Conservation (phyloP, 1,284 basidiomycete species). For the Mycosarcoma mackinlayi region DNA sequence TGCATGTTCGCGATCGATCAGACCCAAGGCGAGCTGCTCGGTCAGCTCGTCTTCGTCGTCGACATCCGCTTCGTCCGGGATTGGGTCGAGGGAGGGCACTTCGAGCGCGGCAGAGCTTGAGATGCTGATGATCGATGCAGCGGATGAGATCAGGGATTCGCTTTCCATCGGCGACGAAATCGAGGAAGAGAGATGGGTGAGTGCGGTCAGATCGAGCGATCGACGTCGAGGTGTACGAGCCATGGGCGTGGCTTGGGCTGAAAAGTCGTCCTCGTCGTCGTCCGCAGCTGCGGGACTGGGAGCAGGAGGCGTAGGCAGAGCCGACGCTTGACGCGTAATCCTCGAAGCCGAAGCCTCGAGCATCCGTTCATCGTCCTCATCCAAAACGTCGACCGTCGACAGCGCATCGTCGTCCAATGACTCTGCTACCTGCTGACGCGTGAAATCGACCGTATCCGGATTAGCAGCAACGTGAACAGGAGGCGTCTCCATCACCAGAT, state of each 20-base stretch:
- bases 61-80: conserved; percentile 42
- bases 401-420: conserved; percentile 35
- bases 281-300: conserved; percentile 11
- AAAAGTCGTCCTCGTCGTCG: conserved; percentile 26
- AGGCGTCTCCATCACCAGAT: conserved; percentile 45
- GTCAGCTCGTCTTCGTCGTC: conserved; percentile 43
- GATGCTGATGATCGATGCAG: conserved; percentile 21
- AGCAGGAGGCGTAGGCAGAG: neutral
- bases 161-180: neutral
- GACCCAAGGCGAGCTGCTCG: conserved; percentile 46
- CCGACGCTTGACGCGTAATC: conserved; percentile 6
- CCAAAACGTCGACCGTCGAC: conserved; percentile 36
- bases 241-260: conserved; percentile 44
- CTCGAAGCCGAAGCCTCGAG: conserved; percentile 33
- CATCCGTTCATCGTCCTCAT: conserved; percentile 44
- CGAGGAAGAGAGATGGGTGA: conserved; percentile 6
- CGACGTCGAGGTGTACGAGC: conserved; percentile 40
- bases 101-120: conserved; percentile 29
- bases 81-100: conserved; percentile 46
- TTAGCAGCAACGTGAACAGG: conserved; percentile 45
- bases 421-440: conserved; percentile 26
- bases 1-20: conserved; percentile 42
- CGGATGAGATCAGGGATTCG: conserved; percentile 16
- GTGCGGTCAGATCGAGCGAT: conserved; percentile 31
- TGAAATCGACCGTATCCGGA: conserved; percentile 49